Base-by-base conservation (phyloP, 495 filamentous ascomycete genomes). In the Talaromyces stipitatus region DNA sequence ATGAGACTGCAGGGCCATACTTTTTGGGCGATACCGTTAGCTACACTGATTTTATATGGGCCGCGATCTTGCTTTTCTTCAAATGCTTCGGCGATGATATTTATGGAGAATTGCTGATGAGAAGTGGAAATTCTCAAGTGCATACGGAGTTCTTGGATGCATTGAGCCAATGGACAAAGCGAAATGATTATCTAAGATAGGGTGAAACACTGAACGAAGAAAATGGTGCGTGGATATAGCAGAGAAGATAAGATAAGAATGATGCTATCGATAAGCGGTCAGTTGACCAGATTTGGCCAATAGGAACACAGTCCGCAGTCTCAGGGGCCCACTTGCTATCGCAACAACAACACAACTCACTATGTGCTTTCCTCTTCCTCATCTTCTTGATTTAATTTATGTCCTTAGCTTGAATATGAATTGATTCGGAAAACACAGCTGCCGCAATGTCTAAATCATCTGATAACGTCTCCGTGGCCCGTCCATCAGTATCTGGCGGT, bases 1-100 rank as follows among this genome's bases (percentile, higher is more conserved):
- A 70, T 65, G 76, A 80, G 62, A 75, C 69, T 47, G 14, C 48
- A 12, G 84, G 79, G 1, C 79, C 75, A 22, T 85, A 69, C 60
- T 69, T 71, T 47, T 52, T 71, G 65, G 78, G 68, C 24, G 59
- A 67, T 27, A 64, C 54, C 58, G 58, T 65, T 23, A 60, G 62
- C 38, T 72, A 69, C 61, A 63, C 65, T 29, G 70, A 80, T 58
- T 61, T 80, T 20, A 61, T 74, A 8, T 55, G 77, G 28, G 69
- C 68, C 1, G 63, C 64, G 2, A 62, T 67, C 14, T 52, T 74
- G 46, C 50, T 68, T 10, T 73, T 69, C 51, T 54, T 61, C 24
- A 62, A 71, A 54, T 51, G 58, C 8, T 26, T 73, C 20, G 75
- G 69, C 28, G 66, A 68, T 28, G 71, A 64, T 12, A 55, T 64